Base-by-base conservation (phyloP, 768 basidiomycete species). In the Kwoniella newhampshirensis region DNA sequence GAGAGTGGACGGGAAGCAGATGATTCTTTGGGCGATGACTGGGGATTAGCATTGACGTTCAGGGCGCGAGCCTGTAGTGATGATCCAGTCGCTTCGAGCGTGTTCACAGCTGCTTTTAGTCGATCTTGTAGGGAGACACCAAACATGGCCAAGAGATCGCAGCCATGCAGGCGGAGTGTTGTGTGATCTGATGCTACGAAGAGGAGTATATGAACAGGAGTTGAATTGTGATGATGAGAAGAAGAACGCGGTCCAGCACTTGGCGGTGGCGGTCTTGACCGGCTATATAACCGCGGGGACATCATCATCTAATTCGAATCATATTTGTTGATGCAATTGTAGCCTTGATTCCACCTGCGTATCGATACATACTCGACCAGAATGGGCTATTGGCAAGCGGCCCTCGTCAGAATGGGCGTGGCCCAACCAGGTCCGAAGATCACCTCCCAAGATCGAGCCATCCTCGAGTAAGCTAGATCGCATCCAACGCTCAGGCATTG, bases 381-480 rank as follows among this genome's bases (percentile, higher is more conserved):
- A 6, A 71, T 71, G 70, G 70, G 70, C 15, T 57, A 63, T 53
- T 63, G 54, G 50, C 63, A 66, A 43, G 50, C 48, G 15, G 61
- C 66, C n/a, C 42, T 70, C 35, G 51, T 62, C 36, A 67, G 63
- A 41, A 72, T 78, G 70, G 77, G 77, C 27, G 57, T 69, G 18
- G 69, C 70, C 21, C 74, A 75, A 46, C 68, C 76, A 47, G 67
- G 67, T 13, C 91, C 90, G 45, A 96, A 89, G 81, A 85, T 99
- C 62, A 97, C 96, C 18, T 80, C 84, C 26, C 93, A 93, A 71
- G 96, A 99, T 77, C 84, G 87, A 63, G 94, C 96, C 41, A 88
- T 99, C 60, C 83, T 99, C 59, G 94, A 97, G 94, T 98, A 62
- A 75, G 89, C 82, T 21, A 26, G 20, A 13, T 32, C 32, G 32